phyloP scores from a whole-genome alignment of 768 basidiomycete genomes.

The Brasilioporus rufonigricans region DNA sequence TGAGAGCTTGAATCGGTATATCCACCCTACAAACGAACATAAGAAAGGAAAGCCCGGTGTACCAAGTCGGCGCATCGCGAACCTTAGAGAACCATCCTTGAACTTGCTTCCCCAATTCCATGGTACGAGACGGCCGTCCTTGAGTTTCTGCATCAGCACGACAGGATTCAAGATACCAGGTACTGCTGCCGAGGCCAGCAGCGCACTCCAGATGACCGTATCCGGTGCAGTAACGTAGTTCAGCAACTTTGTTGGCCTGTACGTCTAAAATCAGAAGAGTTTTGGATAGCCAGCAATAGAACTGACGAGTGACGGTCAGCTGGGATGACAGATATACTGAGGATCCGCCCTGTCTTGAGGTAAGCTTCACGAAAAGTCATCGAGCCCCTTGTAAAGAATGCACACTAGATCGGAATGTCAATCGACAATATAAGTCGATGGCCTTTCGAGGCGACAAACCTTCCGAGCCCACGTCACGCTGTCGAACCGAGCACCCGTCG shows the following conservation, averaged over 20 bases:
- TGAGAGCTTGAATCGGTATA: conserved; percentile 86
- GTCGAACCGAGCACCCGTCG: conserved; percentile 94
- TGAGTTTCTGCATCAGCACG: conserved; percentile 89
- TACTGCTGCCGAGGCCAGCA: conserved; percentile 89
- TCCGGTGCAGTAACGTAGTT: conserved; percentile 98
- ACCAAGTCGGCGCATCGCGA: conserved; percentile 4
- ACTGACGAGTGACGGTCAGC: conserved; percentile 83
- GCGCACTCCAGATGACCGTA: conserved; percentile 76
- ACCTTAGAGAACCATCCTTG: conserved; percentile 90
- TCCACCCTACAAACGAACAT: conserved; percentile 62
- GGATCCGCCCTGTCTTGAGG: conserved; percentile 83
- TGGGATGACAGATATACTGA: conserved; percentile 93
- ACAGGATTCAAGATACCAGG: conserved; percentile 96
- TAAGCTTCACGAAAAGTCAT: conserved; percentile 97
- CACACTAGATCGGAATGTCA: conserved; percentile 44
- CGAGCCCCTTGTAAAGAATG: conserved; percentile 90
- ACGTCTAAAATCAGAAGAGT: conserved; percentile 4
- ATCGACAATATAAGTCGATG: not conserved
- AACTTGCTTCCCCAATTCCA: conserved; percentile 96
- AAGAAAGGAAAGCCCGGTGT: not conserved
- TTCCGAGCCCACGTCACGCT: conserved; percentile 87
- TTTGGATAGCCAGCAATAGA: not conserved
- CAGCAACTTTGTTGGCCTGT: conserved; percentile 88
- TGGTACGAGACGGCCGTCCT: conserved; percentile 75
- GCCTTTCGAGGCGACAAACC: conserved; percentile 39